Percentiles rank a stretch among this genome's conserved stretches.
Evolutionary conservation across 176 grass and related monocot genomes (phyloP).

Genomic region (Musa troglodytarum): DNA sequence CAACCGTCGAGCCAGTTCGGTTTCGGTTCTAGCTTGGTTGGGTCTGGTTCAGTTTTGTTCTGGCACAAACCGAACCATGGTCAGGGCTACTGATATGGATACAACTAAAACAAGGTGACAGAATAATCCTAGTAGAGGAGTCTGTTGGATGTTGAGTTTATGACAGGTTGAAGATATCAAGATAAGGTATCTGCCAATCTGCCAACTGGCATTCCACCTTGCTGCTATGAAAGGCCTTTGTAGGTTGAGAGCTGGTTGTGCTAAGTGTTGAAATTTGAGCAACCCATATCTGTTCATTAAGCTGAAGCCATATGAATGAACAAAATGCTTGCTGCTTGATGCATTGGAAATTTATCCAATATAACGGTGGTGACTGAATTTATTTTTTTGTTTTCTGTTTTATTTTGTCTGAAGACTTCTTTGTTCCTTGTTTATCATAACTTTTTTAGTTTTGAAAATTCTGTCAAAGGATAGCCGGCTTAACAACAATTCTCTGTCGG

Average conservation of each 20-base stretch:
- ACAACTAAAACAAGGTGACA: background rate
- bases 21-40: too few relatives aligned
- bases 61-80: too few relatives aligned
- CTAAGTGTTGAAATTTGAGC: background rate
- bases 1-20: too few relatives aligned
- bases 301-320: background rate
- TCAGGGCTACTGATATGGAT: background rate
- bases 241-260: background rate
- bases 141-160: background rate
- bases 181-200: background rate
- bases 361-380: background rate
- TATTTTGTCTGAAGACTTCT: background rate
- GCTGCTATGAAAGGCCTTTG: background rate
- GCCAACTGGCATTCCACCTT: background rate
- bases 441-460: background rate
- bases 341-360: background rate
- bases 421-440: background rate
- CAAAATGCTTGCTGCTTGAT: background rate
- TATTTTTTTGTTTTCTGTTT: background rate
- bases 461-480: constrained; percentile 12
- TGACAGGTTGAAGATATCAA: background rate
- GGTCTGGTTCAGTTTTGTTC: too few relatives aligned
- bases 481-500: constrained; percentile 12
- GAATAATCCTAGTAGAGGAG: background rate
- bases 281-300: background rate